Conservation (phyloP, 2,329 filamentous ascomycete genomes). For the Dendryphion nanum region DNA sequence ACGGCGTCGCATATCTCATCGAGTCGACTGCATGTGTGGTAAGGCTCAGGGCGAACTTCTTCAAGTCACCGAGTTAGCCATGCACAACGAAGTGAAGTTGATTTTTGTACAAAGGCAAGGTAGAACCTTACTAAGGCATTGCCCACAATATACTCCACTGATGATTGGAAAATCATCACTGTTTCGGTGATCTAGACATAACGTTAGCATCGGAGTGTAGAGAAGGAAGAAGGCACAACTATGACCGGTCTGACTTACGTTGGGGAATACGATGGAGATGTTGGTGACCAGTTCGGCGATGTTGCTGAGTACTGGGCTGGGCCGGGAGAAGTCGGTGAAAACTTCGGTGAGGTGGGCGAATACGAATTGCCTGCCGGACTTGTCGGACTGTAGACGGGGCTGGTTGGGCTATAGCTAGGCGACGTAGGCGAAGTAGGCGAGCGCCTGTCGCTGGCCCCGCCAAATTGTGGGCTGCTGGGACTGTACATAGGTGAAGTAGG, state of each 20-base stretch:
- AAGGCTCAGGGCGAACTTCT: too few relatives aligned
- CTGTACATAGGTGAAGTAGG: constrained; percentile 55
- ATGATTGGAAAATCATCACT: constrained; percentile 22
- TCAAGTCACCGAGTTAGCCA: constrained; percentile 30
- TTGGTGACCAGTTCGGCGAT: constrained; percentile 48
- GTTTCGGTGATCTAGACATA: constrained; percentile 31
- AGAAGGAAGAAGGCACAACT: constrained; percentile 19
- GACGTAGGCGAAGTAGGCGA: constrained; percentile 61
- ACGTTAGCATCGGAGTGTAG: constrained; percentile 16
- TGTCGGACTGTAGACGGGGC: constrained; percentile 55
- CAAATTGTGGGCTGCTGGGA: constrained; percentile 51
- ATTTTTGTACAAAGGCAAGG: constrained; percentile 33
- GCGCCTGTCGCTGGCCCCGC: constrained; percentile 28
- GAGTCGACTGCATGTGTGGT: too few relatives aligned
- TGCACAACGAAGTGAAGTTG: constrained; percentile 23
- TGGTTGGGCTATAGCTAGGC: constrained; percentile 70
- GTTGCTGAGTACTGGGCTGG: constrained; percentile 37
- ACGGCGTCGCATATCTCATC: constrained; percentile 16
- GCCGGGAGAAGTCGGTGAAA: constrained; percentile 34
- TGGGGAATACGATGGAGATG: constrained; percentile 42
- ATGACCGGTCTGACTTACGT: constrained; percentile 41
- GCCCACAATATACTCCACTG: constrained; percentile 5
- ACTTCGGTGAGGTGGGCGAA: constrained; percentile 41
- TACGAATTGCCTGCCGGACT: constrained; percentile 57
- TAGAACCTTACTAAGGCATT: constrained; percentile 28